These are phyloP conservation scores for Acorus calamus DNA, from an alignment of 106 monocot species.

Conservation along the genomic window DNA sequence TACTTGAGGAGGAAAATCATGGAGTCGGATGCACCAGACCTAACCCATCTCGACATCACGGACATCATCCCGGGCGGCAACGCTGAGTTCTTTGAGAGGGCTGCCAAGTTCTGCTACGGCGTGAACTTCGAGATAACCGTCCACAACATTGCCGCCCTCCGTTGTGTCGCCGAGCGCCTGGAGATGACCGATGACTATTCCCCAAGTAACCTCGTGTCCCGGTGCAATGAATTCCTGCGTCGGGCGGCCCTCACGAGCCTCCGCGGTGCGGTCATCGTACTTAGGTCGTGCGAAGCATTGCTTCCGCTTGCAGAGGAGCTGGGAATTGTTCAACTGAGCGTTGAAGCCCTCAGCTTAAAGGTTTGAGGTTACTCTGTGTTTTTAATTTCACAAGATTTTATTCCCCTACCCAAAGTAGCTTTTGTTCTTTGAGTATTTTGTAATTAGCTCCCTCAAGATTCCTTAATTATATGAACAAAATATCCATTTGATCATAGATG, in stretches of 20 bases:
- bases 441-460: no score
- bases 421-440: no score
- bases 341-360: slow-evolving; percentile 18
- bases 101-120: slow-evolving; percentile 59
- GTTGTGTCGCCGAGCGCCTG: slow-evolving; percentile 45
- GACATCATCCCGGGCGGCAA: slow-evolving; percentile 28
- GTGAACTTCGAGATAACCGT: slow-evolving; percentile 49
- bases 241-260: slow-evolving; percentile 33
- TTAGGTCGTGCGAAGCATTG: slow-evolving; percentile 39
- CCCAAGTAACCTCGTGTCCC: slow-evolving; percentile 31
- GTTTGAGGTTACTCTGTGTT: no score
- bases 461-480: no score
- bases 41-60: background rate
- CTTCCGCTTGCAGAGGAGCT: slow-evolving; percentile 32
- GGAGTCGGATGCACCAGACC: background rate
- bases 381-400: no score
- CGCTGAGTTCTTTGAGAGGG: slow-evolving; percentile 33
- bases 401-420: no score
- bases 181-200: slow-evolving; percentile 45
- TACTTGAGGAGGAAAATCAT: background rate
- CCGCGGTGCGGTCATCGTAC: slow-evolving; percentile 29
- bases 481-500: no score
- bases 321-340: slow-evolving; percentile 28
- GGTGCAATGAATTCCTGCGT: slow-evolving; percentile 33
- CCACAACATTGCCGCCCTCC: slow-evolving; percentile 29